A percentile compares a stretch with the other conserved stretches of the same genome.
Conservation (phyloP, 495 filamentous ascomycete species). For the Saxispiralis lemnorum region DNA sequence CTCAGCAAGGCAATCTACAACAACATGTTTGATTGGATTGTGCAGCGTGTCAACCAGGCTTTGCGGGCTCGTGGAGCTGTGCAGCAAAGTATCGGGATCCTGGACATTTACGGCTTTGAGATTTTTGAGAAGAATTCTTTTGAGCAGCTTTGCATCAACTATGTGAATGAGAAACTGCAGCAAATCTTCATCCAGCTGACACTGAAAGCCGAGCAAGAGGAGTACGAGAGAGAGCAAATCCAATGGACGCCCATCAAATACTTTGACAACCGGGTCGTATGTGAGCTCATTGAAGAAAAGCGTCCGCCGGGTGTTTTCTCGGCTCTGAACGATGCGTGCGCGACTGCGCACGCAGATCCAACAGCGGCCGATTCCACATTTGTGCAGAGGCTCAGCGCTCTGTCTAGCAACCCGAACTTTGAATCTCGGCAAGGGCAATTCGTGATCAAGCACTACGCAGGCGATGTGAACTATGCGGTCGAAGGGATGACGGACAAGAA, state of each 20-base stretch:
- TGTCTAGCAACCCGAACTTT: conserved; percentile 76
- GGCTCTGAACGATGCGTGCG: conserved; percentile 91
- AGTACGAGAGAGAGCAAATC: conserved; percentile 92
- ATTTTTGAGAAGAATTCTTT: conserved; percentile 99
- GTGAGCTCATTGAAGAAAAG: conserved; percentile 87
- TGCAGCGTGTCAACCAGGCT: conserved; percentile 77
- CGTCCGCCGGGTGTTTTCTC: conserved; percentile 88
- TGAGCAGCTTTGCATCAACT: conserved; percentile 99
- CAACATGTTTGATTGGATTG: conserved; percentile 98
- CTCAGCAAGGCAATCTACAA: conserved; percentile 88
- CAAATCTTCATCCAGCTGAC: conserved; percentile 99
- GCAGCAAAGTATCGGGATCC: conserved; percentile 79
- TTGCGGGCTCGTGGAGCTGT: conserved; percentile 59
- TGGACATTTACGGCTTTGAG: conserved; percentile 99
- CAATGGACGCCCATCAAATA: conserved; percentile 98
- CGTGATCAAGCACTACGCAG: conserved; percentile 97
- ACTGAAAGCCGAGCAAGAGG: conserved; percentile 90
- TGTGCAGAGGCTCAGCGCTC: conserved; percentile 73
- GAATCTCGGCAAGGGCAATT: conserved; percentile 88
- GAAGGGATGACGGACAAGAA: conserved; percentile 99
- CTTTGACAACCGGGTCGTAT: conserved; percentile 99
- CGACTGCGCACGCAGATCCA: conserved; percentile 88
- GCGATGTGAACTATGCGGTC: conserved; percentile 88
- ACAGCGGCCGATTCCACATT: conserved; percentile 89
- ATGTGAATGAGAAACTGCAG: conserved; percentile 98